A percentile compares a stretch with the other conserved stretches of the same genome.
These are phyloP conservation scores for Hirschfeldia incana DNA, from an alignment of 345 rosid genomes.

Conservation along the genomic window DNA sequence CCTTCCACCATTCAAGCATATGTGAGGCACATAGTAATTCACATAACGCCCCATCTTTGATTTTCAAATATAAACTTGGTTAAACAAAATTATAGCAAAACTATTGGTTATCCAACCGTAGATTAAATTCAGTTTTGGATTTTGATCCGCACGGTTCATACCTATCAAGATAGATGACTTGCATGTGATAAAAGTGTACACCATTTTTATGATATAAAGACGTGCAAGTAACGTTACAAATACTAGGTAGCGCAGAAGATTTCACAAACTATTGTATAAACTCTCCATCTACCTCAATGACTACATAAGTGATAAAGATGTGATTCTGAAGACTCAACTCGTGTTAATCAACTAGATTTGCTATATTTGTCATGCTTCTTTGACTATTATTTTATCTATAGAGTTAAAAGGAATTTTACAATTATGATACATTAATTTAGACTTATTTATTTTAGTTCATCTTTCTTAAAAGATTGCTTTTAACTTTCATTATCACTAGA, in stretches of 20 bases:
- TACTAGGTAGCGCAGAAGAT: background rate
- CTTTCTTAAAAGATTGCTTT: background rate
- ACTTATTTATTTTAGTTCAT: too few species aligned
- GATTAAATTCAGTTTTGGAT: background rate
- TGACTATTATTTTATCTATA: background rate
- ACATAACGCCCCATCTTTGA: background rate
- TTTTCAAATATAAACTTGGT: background rate
- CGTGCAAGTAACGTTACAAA: conserved; percentile 1
- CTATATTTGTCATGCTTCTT: background rate
- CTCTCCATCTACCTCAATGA: too few species aligned
- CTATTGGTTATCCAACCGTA: background rate
- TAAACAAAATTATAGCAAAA: background rate
- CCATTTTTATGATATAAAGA: background rate
- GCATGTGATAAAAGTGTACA: conserved; percentile 4
- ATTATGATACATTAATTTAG: too few species aligned
- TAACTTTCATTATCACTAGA: background rate
- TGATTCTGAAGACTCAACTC: background rate
- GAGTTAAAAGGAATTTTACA: too few species aligned
- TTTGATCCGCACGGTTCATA: background rate
- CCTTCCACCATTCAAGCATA: conserved; percentile 38
- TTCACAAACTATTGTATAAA: too few species aligned
- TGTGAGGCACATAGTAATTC: background rate
- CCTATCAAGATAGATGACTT: background rate
- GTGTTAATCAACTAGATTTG: background rate
- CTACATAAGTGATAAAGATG: background rate